phyloP scores from a whole-genome alignment of 2,329 filamentous ascomycete species.

The Aspergillus flavus region DNA sequence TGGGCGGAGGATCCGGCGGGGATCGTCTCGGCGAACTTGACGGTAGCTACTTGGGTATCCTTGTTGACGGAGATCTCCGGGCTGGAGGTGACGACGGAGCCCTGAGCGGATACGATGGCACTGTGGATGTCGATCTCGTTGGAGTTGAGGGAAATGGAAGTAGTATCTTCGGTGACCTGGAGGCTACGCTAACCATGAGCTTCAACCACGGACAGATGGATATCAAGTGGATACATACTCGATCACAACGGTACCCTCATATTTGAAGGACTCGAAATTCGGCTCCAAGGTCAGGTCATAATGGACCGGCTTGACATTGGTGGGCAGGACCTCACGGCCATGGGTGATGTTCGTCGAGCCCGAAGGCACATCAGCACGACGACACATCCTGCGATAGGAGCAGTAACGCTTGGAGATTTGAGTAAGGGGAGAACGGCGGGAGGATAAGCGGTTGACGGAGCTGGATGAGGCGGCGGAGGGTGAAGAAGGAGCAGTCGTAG shows the following conservation, averaged over 20 bases:
- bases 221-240: constrained; percentile 55
- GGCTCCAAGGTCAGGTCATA: constrained; percentile 92
- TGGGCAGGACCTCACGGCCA: constrained; percentile 81
- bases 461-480: constrained; percentile 23
- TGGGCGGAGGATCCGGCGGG: constrained; percentile 75
- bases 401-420: constrained; percentile 60
- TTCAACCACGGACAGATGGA: neutral
- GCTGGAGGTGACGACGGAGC: constrained; percentile 60
- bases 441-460: constrained; percentile 24
- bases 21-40: constrained; percentile 75
- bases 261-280: constrained; percentile 84
- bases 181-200: constrained; percentile 51
- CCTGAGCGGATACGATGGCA: constrained; percentile 65
- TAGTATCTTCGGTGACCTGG: constrained; percentile 81
- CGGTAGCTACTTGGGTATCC: constrained; percentile 76
- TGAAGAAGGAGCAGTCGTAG: constrained; percentile 22
- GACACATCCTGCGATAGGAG: constrained; percentile 75
- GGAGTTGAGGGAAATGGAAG: constrained; percentile 83
- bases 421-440: constrained; percentile 30
- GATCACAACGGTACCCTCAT: constrained; percentile 80
- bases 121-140: constrained; percentile 81
- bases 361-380: constrained; percentile 57
- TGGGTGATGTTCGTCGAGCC: constrained; percentile 62
- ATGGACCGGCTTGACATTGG: constrained; percentile 88
- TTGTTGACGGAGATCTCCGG: constrained; percentile 74